Conservation (phyloP, 2,329 filamentous ascomycete genomes). For the Didymosphaeria variabile region DNA sequence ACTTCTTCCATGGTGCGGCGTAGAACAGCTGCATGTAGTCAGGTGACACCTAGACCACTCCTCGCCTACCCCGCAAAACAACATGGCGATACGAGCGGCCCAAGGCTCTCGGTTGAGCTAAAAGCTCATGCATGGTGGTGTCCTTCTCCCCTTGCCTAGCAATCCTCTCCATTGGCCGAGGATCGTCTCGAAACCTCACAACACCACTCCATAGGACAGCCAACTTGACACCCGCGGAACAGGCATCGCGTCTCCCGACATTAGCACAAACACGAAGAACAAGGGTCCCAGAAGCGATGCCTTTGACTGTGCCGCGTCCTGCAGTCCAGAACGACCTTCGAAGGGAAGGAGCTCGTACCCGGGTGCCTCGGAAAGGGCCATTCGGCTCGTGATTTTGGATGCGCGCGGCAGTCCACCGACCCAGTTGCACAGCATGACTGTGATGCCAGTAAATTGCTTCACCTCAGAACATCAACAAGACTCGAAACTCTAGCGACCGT, state of each 20-base stretch:
- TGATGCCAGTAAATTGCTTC: not conserved
- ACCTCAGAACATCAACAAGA: not conserved
- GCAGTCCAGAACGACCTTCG: not conserved
- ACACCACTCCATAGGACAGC: constrained; percentile 6
- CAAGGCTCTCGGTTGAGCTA: constrained; percentile 29
- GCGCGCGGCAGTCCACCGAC: not conserved
- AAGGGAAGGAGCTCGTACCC: not conserved
- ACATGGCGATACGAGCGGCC: constrained; percentile 51
- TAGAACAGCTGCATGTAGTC: not conserved
- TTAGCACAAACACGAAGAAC: constrained; percentile 1
- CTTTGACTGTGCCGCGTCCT: not conserved
- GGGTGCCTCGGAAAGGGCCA: not conserved
- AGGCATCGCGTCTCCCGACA: constrained; percentile 2
- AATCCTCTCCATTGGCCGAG: constrained; percentile 2
- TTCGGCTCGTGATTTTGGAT: not conserved
- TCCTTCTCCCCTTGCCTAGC: not conserved
- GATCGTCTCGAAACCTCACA: not conserved
- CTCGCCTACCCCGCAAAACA: constrained; percentile 1
- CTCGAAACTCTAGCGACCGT: not conserved
- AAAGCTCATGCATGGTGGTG: not conserved
- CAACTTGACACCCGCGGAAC: not conserved
- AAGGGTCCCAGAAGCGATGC: not conserved
- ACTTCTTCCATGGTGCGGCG: constrained; percentile 2
- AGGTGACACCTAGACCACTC: not conserved
- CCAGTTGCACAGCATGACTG: not conserved